Conservation (phyloP, 495 filamentous ascomycete species). For the Aspergillus avenaceus region DNA sequence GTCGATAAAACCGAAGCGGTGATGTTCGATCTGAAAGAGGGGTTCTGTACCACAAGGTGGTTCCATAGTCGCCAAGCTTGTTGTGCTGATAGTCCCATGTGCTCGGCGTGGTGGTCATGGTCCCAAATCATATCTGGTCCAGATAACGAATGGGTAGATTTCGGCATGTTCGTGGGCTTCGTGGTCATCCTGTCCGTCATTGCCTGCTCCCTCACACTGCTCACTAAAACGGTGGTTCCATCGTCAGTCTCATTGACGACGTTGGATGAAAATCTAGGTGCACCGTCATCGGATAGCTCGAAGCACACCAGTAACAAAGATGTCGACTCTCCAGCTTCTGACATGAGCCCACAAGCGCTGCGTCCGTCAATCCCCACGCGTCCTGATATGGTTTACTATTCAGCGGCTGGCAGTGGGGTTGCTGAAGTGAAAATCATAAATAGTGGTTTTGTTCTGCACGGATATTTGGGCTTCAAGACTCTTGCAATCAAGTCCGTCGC, state of each 20-base stretch:
- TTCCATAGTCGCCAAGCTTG: constrained; percentile 71
- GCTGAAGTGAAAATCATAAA: constrained; percentile 97
- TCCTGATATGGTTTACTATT: constrained; percentile 88
- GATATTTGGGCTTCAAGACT: constrained; percentile 87
- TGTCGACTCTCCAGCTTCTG: constrained; percentile 38
- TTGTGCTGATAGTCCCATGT: constrained; percentile 61
- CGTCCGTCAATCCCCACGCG: constrained; percentile 25
- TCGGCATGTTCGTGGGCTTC: constrained; percentile 62
- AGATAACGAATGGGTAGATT: constrained; percentile 66
- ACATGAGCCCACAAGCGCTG: constrained; percentile 21
- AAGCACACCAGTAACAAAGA: constrained; percentile 30
- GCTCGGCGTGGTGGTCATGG: constrained; percentile 75
- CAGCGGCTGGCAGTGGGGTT: constrained; percentile 92
- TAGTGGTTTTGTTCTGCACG: constrained; percentile 95
- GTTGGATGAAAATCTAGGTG: constrained; percentile 74
- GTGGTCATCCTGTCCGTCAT: constrained; percentile 69
- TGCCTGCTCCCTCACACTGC: constrained; percentile 76
- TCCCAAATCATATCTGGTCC: constrained; percentile 57
- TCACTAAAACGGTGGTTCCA: constrained; percentile 86
- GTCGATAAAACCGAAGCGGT: constrained; percentile 82
- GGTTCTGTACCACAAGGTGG: constrained; percentile 73
- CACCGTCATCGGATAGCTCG: constrained; percentile 42
- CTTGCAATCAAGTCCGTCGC: constrained; percentile 81
- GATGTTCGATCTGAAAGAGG: constrained; percentile 87
- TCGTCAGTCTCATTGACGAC: constrained; percentile 82